Evolutionary conservation across 805 yeast species (phyloP), one percentile per base, ranked within the genome.

Genomic region (Metschnikowia anglica): DNA sequence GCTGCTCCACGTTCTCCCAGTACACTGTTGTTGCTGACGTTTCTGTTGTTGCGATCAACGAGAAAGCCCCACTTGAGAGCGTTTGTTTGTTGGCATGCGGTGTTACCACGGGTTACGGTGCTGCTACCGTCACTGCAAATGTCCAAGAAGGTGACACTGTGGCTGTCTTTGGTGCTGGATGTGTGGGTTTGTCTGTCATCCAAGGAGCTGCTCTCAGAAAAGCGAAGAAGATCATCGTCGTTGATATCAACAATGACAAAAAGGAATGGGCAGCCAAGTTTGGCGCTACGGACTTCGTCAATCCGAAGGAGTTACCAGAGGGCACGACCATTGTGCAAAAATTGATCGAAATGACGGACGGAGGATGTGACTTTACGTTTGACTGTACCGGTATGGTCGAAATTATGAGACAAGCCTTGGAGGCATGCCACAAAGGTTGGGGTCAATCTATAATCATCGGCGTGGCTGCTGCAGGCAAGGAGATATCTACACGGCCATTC

Each of bases 381-480:
- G 99, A 93, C 74, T 90, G 98, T 74, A 93, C 99, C 40, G 99
- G 99, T 72, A 93, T 91, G 62, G 90, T 83, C 49, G 68, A 79
- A 34, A 98, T 93, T 37, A 93, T 93, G 99, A 83, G 98, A 73
- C 75, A 81, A 61, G 99, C 99, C 21, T 77, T 93, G 53, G 98
- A 93, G 75, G 87, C 96, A 17, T 89, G 97, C 66, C 98, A 93
- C 74, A 91, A 90, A 71, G 99, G 99, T 53, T 93, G 99, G 97
- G 99, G 99, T 69, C 81, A 83, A 62, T 88, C 97, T 17, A 78
- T 91, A 56, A 75, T 93, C 59, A 93, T 93, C 62, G 99, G 99
- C 66, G 99, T 93, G 55, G 99, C 99, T 36, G 96, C 97, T 54
- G 96, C 97, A 30, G 99, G 99, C 53, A 77, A 89, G 70, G 98